Evolutionary conservation across 2,329 filamentous ascomycete species (phyloP).

Genomic region (Arthrobotrys megalospora): DNA sequence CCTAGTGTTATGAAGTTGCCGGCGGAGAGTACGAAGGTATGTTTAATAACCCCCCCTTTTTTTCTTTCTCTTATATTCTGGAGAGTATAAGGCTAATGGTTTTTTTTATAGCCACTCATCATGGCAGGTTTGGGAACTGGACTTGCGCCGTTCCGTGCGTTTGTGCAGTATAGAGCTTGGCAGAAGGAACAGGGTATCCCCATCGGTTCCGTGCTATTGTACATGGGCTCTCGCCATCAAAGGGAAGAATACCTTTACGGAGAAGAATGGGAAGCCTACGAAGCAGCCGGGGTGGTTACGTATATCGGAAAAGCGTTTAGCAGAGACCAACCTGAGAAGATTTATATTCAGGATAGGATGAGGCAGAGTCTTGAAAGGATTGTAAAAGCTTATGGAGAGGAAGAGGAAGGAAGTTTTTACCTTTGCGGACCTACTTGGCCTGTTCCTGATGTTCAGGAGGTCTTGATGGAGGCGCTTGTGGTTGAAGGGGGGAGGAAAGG

Average conservation of each 20-base stretch:
- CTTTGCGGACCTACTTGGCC: conserved; percentile 98
- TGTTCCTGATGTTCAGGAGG: conserved; percentile 94
- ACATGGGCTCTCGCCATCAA: conserved; percentile 97
- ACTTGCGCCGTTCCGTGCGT: conserved; percentile 98
- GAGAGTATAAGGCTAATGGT: not conserved
- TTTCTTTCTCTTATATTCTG: not conserved
- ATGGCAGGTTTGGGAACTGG: conserved; percentile 99
- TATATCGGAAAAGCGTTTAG: conserved; percentile 94
- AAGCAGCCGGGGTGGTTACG: conserved; percentile 94
- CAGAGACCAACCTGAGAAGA: conserved; percentile 96
- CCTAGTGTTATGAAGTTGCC: conserved; percentile 99
- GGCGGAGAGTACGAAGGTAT: conserved; percentile 79
- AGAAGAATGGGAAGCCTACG: conserved; percentile 99
- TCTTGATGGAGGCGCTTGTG: conserved; percentile 91
- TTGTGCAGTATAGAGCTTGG: conserved; percentile 97
- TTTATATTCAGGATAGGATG: conserved; percentile 99
- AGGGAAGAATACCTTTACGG: conserved; percentile 99
- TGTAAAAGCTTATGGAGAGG: conserved; percentile 84
- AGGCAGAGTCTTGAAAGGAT: conserved; percentile 87
- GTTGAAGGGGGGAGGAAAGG: conserved; percentile 78
- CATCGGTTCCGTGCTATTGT: conserved; percentile 91
- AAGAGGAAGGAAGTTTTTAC: conserved; percentile 91
- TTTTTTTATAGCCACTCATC: conserved; percentile 78
- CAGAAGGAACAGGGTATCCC: conserved; percentile 97
- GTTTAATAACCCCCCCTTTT: conserved; percentile 14